Percentiles rank a stretch among this genome's conserved stretches.
These are phyloP conservation scores for Cymbopogon citratus DNA, from an alignment of 176 grass and related monocot genomes.

Conservation along the genomic window DNA sequence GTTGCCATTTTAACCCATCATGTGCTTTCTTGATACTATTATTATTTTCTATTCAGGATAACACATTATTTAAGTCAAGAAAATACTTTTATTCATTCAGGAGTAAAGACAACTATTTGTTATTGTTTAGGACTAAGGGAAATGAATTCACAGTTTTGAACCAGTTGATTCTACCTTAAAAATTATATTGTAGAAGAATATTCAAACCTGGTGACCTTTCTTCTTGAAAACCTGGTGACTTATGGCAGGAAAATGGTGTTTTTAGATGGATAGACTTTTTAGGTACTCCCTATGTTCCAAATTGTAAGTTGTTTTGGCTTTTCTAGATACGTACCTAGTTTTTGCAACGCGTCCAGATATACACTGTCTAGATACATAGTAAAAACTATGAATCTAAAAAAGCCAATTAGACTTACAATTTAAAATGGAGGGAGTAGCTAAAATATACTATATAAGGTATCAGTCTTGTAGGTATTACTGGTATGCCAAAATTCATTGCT, in stretches of 20 bases:
- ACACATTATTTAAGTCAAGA: background rate
- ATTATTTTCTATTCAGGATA: background rate
- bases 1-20: background rate
- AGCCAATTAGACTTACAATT: no score
- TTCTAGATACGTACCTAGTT: no score
- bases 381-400: no score
- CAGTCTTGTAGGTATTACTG: background rate
- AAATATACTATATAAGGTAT: background rate
- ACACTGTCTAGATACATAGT: no score
- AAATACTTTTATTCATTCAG: background rate
- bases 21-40: background rate
- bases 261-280: background rate
- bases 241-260: background rate
- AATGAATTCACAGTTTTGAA: background rate
- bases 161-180: background rate
- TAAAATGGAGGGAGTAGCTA: background rate
- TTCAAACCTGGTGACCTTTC: background rate
- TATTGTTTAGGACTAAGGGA: background rate
- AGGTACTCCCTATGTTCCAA: background rate
- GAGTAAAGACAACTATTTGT: background rate
- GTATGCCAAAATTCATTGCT: background rate
- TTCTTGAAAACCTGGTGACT: no score
- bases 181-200: background rate
- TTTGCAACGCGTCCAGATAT: no score
- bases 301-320: no score